A percentile compares a stretch with the other conserved stretches of the same genome.
Evolutionary conservation across 148 eudicot species (phyloP).

Genomic region (Nepenthes gracilis): DNA sequence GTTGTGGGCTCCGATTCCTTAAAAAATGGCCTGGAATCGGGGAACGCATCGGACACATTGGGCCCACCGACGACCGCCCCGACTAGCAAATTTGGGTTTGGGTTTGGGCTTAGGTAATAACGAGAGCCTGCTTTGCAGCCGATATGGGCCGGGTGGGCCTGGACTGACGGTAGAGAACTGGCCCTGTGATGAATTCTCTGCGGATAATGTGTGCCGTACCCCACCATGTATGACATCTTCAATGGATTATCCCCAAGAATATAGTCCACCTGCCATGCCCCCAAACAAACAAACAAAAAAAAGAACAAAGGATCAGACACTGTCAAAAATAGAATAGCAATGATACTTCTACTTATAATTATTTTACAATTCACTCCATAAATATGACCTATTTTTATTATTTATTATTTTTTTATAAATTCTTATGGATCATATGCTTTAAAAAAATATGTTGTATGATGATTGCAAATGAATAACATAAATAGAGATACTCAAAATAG

Average conservation of each 20-base stretch:
- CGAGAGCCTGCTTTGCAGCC: conserved; percentile 74
- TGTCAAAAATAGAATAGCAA: background rate
- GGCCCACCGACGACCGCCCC: conserved; percentile 99
- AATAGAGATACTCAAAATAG: no score
- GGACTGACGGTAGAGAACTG: conserved; percentile 69
- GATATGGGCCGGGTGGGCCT: conserved; percentile 58
- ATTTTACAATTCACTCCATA: no score
- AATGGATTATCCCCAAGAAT: conserved; percentile 91
- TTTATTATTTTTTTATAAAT: no score
- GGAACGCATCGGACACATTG: conserved; percentile 61
- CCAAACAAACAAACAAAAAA: conserved; percentile 1
- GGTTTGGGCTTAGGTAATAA: conserved; percentile 64
- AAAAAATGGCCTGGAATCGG: conserved; percentile 82
- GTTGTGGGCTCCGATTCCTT: conserved; percentile 97
- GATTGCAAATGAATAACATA: no score
- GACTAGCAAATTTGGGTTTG: conserved; percentile 65
- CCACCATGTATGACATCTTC: conserved; percentile 94
- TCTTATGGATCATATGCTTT: no score
- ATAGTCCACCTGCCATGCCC: conserved; percentile 60
- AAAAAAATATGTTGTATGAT: no score
- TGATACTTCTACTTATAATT: no score
- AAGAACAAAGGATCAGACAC: background rate
- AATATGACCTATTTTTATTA: no score
- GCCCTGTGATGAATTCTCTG: conserved; percentile 81
- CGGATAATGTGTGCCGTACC: conserved; percentile 75